Evolutionary conservation across 768 basidiomycete genomes (phyloP), one percentile per base, ranked within the genome.

Genomic region (Amanita inopinata): DNA sequence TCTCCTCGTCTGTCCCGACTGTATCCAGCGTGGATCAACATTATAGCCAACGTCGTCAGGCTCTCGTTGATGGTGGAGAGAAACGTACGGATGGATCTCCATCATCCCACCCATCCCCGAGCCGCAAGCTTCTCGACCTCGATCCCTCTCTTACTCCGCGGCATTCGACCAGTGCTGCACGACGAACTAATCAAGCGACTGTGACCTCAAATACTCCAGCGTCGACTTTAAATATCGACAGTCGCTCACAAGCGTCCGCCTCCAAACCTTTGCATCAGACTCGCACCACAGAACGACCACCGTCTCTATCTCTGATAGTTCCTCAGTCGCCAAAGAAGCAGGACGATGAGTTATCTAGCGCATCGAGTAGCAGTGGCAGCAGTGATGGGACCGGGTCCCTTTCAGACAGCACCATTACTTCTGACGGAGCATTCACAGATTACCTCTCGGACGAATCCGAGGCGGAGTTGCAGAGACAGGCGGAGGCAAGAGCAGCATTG

Each of bases 401-500:
- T 54, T 78, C 80, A 2, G 83, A 84, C 56, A 76, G 76, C 46
- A 89, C 88, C 3, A 71, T 89, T 43, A 87, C 81, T 3, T 88
- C 86, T 6, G 87, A 89, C 51, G 87, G 86, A 9, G 85, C 78
- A 11, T 91, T 91, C 55, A 91, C 88, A 9, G 88, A 91, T 57
- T 91, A 91, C 57, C 62, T 89, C 22, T 89, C 86, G n/a, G 87
- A 89, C 55, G 87, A 91, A 61, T 89, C 86, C n/a, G 87, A 91
- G 54, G 85, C 79, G 19, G 87, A 91, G 56, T 60, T 91, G 42
- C 87, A 91, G 61, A 70, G 84, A 46, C 86, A 90, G 60, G 87
- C 87, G 3, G 88, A 90, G 54, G 78, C 76, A 15, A 78, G 75
- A 48, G 87, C 87, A 3, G 83, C 80, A 4, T 58, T 84, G 32